Base-by-base conservation (phyloP, 1,284 basidiomycete genomes). In the Leccinum pachyderme region DNA sequence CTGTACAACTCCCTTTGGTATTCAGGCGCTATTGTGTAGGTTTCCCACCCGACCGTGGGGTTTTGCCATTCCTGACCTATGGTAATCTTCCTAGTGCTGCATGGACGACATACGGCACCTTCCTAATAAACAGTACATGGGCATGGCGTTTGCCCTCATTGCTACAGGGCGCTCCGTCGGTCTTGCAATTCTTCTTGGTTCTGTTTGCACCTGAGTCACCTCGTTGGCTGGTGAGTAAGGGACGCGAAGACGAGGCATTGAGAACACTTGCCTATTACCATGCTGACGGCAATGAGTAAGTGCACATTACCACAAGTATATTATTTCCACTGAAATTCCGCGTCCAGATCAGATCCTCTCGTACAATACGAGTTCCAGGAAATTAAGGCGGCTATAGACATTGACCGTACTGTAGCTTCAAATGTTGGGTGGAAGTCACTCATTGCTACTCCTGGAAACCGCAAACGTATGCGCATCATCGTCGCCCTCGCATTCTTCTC, bases 1-100 rank as follows among this genome's bases (percentile, higher is more conserved):
- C 72, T 82, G 39, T 91, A 89, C 75, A 90, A 91, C 74, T 84
- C 86, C n/a, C 81, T 89, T 50, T 91, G 87, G 87, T 87, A 87
- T 64, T n/a, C n/a, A n/a, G 89, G 89, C 55, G 78, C 86, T 56
- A 87, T 89, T 61, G 66, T 88, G 84, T 86, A 61, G 47, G 81
- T 73, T 18, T n/a, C 22, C 25, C 27, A 50, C 22, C 1, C 12
- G 18, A 25, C 18, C 18, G 6, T 4, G 41, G 32, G 37, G 22
- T 25, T 32, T n/a, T 15, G 3, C 59, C 33, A 47, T 47, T 57
- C 45, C 46, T 11, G 37, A 51, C 33, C 18, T 22, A 46, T 15
- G 1, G 22, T 8, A 31, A 47, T 47, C 6, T 44, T 31, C 57
- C 59, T 51, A 81, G 85, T 56, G 87, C 87, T 28, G 86, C 88